phyloP scores from a whole-genome alignment of 371 early-diverging fungal genomes.

The Mucor velutinosus region DNA sequence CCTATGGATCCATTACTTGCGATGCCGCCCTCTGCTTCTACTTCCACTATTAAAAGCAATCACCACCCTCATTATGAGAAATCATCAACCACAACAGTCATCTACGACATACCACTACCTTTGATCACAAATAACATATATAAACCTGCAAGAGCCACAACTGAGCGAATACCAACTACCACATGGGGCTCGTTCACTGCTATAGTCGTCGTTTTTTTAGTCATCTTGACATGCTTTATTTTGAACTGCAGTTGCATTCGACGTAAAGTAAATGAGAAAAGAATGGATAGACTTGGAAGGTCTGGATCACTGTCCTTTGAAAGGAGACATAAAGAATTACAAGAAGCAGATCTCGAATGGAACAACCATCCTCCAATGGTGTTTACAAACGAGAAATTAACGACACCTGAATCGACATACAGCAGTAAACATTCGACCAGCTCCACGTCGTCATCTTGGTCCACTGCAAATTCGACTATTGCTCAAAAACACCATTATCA shows the following conservation, averaged over 20 bases:
- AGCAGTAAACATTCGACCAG: background rate
- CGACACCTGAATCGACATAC: constrained; percentile 13
- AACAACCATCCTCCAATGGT: constrained; percentile 17
- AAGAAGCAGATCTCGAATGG: constrained; percentile 24
- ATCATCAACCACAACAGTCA: background rate
- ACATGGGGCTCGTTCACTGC: constrained; percentile 35
- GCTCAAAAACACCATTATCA: constrained; percentile 19
- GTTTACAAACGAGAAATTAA: constrained; percentile 6
- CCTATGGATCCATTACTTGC: background rate
- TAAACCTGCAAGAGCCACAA: constrained; percentile 5
- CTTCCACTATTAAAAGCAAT: background rate
- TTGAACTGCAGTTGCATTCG: constrained; percentile 35
- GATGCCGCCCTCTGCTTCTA: background rate
- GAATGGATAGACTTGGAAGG: constrained; percentile 12
- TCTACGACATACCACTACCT: background rate
- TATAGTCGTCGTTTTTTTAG: constrained; percentile 25
- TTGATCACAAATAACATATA: background rate
- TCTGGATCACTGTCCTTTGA: constrained; percentile 20
- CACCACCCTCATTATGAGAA: background rate
- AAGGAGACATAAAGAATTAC: constrained; percentile 21
- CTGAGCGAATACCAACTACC: constrained; percentile 33
- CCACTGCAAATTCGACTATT: constrained; percentile 9
- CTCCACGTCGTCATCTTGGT: constrained; percentile 13
- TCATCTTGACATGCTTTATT: constrained; percentile 39
- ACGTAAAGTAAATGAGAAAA: constrained; percentile 19